These are phyloP conservation scores for Kuraishia capsulata DNA, from an alignment of 805 yeast genomes.

Conservation along the genomic window DNA sequence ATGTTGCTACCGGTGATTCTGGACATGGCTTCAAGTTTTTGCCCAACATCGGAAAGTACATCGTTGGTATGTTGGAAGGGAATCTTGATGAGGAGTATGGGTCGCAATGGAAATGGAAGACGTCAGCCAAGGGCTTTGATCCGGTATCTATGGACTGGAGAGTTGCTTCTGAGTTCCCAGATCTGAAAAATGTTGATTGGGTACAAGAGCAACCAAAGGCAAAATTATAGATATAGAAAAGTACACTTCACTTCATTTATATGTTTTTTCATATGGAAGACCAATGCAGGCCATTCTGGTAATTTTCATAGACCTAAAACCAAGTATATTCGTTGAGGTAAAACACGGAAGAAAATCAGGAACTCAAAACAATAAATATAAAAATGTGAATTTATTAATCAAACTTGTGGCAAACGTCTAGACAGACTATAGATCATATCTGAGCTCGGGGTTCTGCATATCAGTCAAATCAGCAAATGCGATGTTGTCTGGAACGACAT, in stretches of 20 bases:
- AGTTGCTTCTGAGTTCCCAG: neutral
- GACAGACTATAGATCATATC: constrained; percentile 25
- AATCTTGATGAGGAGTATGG: constrained; percentile 13
- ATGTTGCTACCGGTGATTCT: constrained; percentile 39
- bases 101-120: constrained; percentile 22
- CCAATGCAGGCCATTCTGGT: no score
- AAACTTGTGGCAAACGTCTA: no score
- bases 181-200: neutral
- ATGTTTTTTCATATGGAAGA: no score
- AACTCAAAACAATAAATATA: no score
- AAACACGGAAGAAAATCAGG: no score
- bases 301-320: no score
- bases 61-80: constrained; percentile 22
- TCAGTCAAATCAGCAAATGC: constrained; percentile 47
- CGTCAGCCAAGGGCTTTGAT: constrained; percentile 22
- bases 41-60: constrained; percentile 37
- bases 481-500: constrained; percentile 11
- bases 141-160: neutral
- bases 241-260: no score
- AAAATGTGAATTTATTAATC: no score
- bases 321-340: no score
- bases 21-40: constrained; percentile 38
- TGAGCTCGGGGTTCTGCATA: constrained; percentile 38
- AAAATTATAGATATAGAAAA: neutral
- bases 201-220: neutral